Conservation (phyloP, 129 eudicot species). For the Centella asiatica region DNA sequence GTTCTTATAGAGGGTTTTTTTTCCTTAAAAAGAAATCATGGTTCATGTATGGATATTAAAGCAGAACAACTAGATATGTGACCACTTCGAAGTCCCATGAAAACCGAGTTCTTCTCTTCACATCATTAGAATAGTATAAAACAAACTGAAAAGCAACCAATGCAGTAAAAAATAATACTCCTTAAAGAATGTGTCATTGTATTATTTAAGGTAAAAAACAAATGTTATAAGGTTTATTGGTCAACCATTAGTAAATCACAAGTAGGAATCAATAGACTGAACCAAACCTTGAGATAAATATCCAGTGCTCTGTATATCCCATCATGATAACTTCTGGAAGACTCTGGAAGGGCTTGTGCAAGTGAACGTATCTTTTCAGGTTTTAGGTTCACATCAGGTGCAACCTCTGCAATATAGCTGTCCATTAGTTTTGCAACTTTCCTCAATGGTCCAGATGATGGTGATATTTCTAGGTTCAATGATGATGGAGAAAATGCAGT, state of each 20-base stretch:
- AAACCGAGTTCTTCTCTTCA: neutral
- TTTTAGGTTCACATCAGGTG: conserved; percentile 83
- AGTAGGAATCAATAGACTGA: neutral
- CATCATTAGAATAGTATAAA: neutral
- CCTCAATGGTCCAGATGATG: conserved; percentile 49
- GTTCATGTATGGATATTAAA: neutral
- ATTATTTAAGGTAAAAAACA: neutral
- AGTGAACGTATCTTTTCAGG: conserved; percentile 61
- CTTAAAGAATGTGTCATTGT: too few relatives aligned
- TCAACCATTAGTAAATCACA: neutral
- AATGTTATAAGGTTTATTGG: neutral
- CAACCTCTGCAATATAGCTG: conserved; percentile 81
- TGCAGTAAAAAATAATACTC: conserved; percentile 4
- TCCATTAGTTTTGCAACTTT: conserved; percentile 82
- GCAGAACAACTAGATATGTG: neutral
- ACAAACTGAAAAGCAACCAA: neutral
- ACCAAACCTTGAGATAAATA: conserved; percentile 71
- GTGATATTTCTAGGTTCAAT: conserved; percentile 40
- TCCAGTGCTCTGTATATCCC: conserved; percentile 88
- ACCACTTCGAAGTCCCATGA: neutral
- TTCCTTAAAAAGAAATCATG: neutral
- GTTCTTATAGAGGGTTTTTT: neutral
- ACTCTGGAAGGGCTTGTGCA: conserved; percentile 83
- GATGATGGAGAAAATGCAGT: conserved; percentile 48
- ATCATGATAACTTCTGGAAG: conserved; percentile 78